Evolutionary conservation across 176 grass and related monocot species (phyloP), one percentile per base, ranked within the genome.

Genomic region (Alopecurus myosuroides): DNA sequence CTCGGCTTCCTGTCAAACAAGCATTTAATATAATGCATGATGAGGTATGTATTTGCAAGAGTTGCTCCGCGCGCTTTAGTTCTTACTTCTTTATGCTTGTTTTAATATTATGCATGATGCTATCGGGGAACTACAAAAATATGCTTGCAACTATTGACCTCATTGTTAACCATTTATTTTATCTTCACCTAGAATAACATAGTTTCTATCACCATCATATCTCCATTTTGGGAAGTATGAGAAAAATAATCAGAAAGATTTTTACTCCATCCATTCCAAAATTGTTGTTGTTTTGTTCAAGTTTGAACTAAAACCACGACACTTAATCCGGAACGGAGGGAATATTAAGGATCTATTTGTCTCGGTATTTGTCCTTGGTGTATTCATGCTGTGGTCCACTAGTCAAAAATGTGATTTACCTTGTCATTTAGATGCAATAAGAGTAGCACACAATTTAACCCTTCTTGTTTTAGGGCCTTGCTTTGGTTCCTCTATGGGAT

Each of bases 1-100:
- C 81, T 77, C 78, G 41, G 55, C 80, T 94, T 70, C 92, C 92
- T 74, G 79, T 90, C 71, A 94, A 94, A 36, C 82, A 94, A 88
- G 88, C 88, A 88, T 90, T 94, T 85, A 69, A 77, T 79, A 94
- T 94, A 60, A 94, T 94, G 92, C 80, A 88, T 86, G 86, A 88
- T 6, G 88, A 90, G 89, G 88, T 94, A 94, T 58, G 79, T 77
- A 11, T 75, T 76, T 77, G 14, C 30, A 77, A 36, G 65, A 75
- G 66, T 76, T 83, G 30, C n/a, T 70, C 15, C 22, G 13, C 15
- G 20, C 42, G 5, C 25, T 30, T 80, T 58, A 55, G 26, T 45
- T 82, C 15, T 76, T 36, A 11, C 23, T 64, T 72, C 12, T 70
- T 34, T 82, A 10, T 92, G 76, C 30, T 80, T 71, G n/a, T 40